Base-by-base conservation (phyloP, 1,284 basidiomycete genomes). In the Leccinum pallidistipes region DNA sequence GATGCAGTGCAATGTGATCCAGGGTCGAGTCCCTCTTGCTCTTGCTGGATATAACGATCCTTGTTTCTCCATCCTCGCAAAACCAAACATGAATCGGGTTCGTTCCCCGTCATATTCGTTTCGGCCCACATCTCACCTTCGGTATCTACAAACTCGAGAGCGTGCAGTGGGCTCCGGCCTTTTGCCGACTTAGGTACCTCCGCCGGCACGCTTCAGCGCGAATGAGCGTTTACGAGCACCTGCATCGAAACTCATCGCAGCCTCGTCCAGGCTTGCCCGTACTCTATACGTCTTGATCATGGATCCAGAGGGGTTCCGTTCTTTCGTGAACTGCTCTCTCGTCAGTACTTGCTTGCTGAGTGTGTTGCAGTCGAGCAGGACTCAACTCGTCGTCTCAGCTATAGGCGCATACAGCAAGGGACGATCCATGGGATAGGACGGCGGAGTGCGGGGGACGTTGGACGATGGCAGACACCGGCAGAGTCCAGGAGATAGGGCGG, bases 61-160 rank as follows among this genome's bases (percentile, higher is more conserved):
- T 76, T 2, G 83, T 76, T 3, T 68, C 63, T 0, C 73, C 71
- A 5, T 77, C 72, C 3, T 69, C 68, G 5, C 71, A 64, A 5
- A 87, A 69, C 65, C 87, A 78, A 27, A 94, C 82, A 69, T 97
- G 94, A 31, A 95, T 92, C 70, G 94, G 61, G 86, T 91, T 69
- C 93, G 82, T 73, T 95, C 94, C 6, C 94, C 94, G 64, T 96
- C 94, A 71, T 95, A 94, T 74, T 97, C 1, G 86, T 92, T 76
- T 97, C 94, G 1, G 88, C 91, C 85, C 89, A 95, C 2, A 94
- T 77, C 54, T 71, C 75, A 5, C 79, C 71, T 1, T 81, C 77
- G 1, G 73, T 62, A 11, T 69, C 66, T 50, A 91, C 81, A 29
- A 77, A 74, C 24, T 78, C 76, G 12, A 94, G 75, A 0, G 87